phyloP scores from a whole-genome alignment of 257 asterid species.

The Nicotiana benthamiana region DNA sequence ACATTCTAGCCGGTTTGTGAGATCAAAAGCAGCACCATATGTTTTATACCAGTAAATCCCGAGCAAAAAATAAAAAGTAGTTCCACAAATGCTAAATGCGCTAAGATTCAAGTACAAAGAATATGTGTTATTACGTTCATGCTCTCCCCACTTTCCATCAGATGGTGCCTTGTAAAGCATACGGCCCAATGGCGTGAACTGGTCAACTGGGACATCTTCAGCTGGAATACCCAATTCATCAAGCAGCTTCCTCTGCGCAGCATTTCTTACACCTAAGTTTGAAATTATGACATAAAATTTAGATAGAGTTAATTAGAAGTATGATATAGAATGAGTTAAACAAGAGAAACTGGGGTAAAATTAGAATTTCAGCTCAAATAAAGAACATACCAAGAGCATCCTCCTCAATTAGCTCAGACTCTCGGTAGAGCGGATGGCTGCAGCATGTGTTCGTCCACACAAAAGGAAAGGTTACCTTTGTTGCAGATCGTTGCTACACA shows the following conservation, averaged over 20 bases:
- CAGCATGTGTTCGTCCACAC: slow-evolving; percentile 99
- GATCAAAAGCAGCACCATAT: not conserved
- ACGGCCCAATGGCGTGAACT: slow-evolving; percentile 81
- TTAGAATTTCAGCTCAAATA: not conserved
- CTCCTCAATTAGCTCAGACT: slow-evolving; percentile 85
- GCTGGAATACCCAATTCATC: slow-evolving; percentile 91
- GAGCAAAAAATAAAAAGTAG: not conserved
- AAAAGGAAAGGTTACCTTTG: slow-evolving; percentile 91
- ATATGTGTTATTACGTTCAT: slow-evolving; percentile 48
- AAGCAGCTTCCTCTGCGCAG: slow-evolving; percentile 90
- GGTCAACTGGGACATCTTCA: slow-evolving; percentile 82
- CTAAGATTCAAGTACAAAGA: not conserved
- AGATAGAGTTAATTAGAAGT: not conserved
- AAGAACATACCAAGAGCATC: slow-evolving; percentile 52
- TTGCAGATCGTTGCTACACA: slow-evolving; percentile 87
- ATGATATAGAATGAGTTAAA: not conserved
- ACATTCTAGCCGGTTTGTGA: not conserved
- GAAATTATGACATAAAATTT: not conserved
- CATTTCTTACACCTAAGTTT: slow-evolving; percentile 70
- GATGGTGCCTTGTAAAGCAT: slow-evolving; percentile 94
- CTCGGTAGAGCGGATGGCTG: slow-evolving; percentile 92
- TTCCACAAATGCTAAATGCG: not conserved
- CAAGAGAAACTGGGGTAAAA: not conserved
- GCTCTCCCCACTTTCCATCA: slow-evolving; percentile 99
- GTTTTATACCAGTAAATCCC: not conserved